Base-by-base conservation (phyloP, 2,329 filamentous ascomycete genomes). In the Pseudogymnoascus sp. region DNA sequence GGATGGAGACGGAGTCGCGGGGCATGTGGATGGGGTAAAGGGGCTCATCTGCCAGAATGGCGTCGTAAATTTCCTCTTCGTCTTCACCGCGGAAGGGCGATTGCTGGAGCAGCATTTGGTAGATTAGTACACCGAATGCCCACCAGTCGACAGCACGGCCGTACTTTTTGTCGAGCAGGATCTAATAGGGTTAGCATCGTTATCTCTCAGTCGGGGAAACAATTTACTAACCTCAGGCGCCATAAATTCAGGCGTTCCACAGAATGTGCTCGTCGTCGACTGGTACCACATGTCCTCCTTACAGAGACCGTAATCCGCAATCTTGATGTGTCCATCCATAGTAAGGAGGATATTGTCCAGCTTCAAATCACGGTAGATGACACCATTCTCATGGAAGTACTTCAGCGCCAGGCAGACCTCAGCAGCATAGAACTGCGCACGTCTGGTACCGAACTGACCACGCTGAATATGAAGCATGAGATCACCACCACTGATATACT, bases 221-320 rank as follows among this genome's bases (percentile, higher is more conserved):
- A 14, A 60, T 15, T 35, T 14, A 70, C 79, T 70, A 80, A 95
- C 91, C 81, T 99, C 94, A 7, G 94, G 94, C 7, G 94, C 94
- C 94, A 99, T 99, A 68, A 99, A 99, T 73, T 99, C 94, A 14
- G 94, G 94, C n/a, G 94, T 99, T 75, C 94, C 94, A 73, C 94
- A 99, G 79, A 99, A 99, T 6, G 94, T 99, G 76, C 92, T 93
- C 0, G 94, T 99, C 2, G 90, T 97, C 61, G 90, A 93, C 43
- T 91, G 91, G 72, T 95, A 99, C 92, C 93, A 99, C 94, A 99
- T 99, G 69, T 99, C 92, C 73, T 99, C 94, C 76, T 99, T 99
- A 79, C 95, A 99, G 57, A 99, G 84, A 84, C 94, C 94, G 73
- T 96, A 99, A 81, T 99, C 94, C 60, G 84, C 94, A 80, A 99